Evolutionary conservation across 805 yeast species (phyloP).

Genomic region (Candida rishiriensis): DNA sequence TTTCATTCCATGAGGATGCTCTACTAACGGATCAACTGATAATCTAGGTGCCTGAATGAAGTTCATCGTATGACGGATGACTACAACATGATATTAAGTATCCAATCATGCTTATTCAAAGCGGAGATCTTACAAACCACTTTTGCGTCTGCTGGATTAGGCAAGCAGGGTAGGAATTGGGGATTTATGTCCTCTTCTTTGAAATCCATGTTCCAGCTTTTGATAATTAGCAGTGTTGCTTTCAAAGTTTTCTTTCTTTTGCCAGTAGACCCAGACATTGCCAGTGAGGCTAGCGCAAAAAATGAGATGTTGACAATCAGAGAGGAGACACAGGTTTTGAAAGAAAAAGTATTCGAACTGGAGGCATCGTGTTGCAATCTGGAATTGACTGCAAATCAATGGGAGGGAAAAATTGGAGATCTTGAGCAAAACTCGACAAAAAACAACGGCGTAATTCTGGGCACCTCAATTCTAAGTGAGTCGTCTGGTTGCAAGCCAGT

Average conservation of each 20-base stretch:
- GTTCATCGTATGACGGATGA: conserved; percentile 3
- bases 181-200: too few relatives aligned
- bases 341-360: conserved; percentile 13
- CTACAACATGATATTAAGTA: conserved; percentile 9
- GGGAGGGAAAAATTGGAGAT: background rate
- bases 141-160: background rate
- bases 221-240: too few relatives aligned
- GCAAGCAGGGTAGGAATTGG: too few relatives aligned
- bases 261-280: too few relatives aligned
- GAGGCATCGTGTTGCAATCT: conserved; percentile 15
- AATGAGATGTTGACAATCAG: background rate
- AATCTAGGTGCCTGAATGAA: conserved; percentile 11
- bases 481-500: too few relatives aligned
- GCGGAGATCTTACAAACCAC: conserved; percentile 2
- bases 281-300: too few relatives aligned
- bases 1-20: too few relatives aligned
- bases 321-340: conserved; percentile 3
- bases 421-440: background rate
- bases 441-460: background rate
- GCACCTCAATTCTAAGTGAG: too few relatives aligned
- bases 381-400: conserved; percentile 12
- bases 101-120: conserved; percentile 13
- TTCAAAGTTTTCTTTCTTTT: too few relatives aligned
- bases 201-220: too few relatives aligned
- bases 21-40: too few relatives aligned